Conservation (phyloP, 225 moss, liverwort and hornwort species). For the Neckera pumila region DNA sequence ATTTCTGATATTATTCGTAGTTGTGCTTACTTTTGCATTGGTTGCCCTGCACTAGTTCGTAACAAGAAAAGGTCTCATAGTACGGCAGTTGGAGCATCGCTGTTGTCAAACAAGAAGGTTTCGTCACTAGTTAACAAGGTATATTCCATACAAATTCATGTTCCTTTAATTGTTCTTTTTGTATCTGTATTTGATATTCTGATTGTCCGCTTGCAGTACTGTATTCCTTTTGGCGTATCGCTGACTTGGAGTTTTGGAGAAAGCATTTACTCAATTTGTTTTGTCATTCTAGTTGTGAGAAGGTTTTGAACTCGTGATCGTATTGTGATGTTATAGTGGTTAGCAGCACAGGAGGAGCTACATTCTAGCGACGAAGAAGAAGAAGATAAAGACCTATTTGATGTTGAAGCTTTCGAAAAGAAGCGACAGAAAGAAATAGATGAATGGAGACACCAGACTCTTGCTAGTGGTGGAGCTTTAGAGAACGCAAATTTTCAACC, state of each 20-base stretch:
- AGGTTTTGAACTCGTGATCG: background rate
- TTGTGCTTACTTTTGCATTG: slow-evolving; percentile 7
- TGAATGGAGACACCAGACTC: slow-evolving; percentile 59
- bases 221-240: background rate
- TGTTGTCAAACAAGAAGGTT: slow-evolving; percentile 59
- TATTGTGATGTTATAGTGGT: slow-evolving; percentile 34
- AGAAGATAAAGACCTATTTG: slow-evolving; percentile 41
- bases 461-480: slow-evolving; percentile 63
- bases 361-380: slow-evolving; percentile 61
- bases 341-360: slow-evolving; percentile 62
- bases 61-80: slow-evolving; percentile 49
- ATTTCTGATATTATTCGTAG: background rate
- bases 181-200: background rate
- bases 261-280: background rate
- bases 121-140: slow-evolving; percentile 63
- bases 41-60: slow-evolving; percentile 14
- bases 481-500: slow-evolving; percentile 71
- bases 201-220: background rate
- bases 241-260: background rate
- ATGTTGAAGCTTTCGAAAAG: slow-evolving; percentile 54
- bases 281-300: background rate
- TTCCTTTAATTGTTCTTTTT: background rate
- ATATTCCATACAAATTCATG: background rate
- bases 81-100: slow-evolving; percentile 36
- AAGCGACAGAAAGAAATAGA: slow-evolving; percentile 69